A percentile compares a stretch with the other conserved stretches of the same genome.
phyloP scores from a whole-genome alignment of 352 stramenopile genomes.

The Halophytophthora polymorphica region DNA sequence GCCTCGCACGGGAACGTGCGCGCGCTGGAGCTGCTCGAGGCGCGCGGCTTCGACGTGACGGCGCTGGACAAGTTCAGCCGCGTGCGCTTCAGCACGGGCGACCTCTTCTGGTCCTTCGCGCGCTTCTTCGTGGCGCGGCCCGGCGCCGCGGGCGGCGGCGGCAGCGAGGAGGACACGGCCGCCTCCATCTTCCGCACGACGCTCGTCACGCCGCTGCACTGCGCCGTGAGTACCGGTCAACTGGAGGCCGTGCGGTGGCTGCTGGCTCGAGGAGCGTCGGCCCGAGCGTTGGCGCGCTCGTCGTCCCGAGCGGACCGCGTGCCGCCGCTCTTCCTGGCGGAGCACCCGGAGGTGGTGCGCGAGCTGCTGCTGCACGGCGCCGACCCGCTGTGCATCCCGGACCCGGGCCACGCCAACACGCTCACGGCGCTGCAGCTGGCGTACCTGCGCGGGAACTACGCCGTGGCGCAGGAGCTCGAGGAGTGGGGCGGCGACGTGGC shows the following conservation, averaged over 20 bases:
- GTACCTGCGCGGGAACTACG: slow-evolving; percentile 76
- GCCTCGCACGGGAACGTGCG: slow-evolving; percentile 71
- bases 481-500: slow-evolving; percentile 79
- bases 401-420: slow-evolving; percentile 82
- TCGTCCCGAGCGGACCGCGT: slow-evolving; percentile 73
- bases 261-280: slow-evolving; percentile 53
- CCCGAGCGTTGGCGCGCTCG: slow-evolving; percentile 46
- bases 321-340: slow-evolving; percentile 71
- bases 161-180: slow-evolving; percentile 54
- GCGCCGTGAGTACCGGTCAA: slow-evolving; percentile 66
- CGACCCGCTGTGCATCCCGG: slow-evolving; percentile 59
- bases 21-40: slow-evolving; percentile 54
- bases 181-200: slow-evolving; percentile 82
- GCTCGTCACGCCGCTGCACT: slow-evolving; percentile 79
- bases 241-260: slow-evolving; percentile 70
- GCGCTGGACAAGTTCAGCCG: slow-evolving; percentile 76
- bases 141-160: slow-evolving; percentile 15
- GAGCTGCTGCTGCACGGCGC: slow-evolving; percentile 65
- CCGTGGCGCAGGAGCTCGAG: slow-evolving; percentile 71
- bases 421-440: slow-evolving; percentile 73
- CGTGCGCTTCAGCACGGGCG: slow-evolving; percentile 75
- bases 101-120: slow-evolving; percentile 82
- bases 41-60: slow-evolving; percentile 56
- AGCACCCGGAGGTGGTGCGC: slow-evolving; percentile 59
- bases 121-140: slow-evolving; percentile 64